Evolutionary conservation across 805 yeast genomes (phyloP), one percentile per base, ranked within the genome.

Genomic region (Candida vartiovaarae): DNA sequence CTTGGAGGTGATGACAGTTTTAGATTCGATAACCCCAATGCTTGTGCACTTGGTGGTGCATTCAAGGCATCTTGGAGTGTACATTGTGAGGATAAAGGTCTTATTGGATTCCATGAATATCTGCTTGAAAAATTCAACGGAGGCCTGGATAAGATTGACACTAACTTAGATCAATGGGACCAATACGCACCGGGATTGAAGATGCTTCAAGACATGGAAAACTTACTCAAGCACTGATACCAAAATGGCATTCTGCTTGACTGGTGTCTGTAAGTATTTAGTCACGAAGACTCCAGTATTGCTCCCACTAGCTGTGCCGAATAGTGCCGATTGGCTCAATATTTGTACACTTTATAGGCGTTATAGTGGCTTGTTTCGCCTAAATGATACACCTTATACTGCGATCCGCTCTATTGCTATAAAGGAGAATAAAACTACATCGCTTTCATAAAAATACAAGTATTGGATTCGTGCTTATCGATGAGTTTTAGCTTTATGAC

Each of bases 21-120:
- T 59, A 76, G 78, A 47, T 80, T 84, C 33, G 89, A 85, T 55
- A 76, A 86, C 38, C 79, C 91, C 6, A 89, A 89, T 63, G 93
- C 96, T 1, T 89, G 96, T 71, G 96, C 96, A 0, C 62, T 86
- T 32, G 96, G 96, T 26, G 95, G 96, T 4, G 91, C 95, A 35
- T 85, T 74, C 64, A 84, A 85, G 59, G 91, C 95, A 1, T 68
- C 81, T 39, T 88, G 95, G 95, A 75, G 86, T 33, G 41, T 44
- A 25, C 50, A 55, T 20, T 53, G 53, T 8, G 43, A 41, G 6
- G 47, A 34, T 4, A 15, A 32, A 9, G 36, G 26, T 7, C 51
- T 50, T 2, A 20, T 46, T 4, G 53, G 58, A 4, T 76, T 72
- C 64, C 73, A 65, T 62, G 55, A 67, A 44, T 68, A 82, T 68